These are phyloP conservation scores for Kondoa subrosea DNA, from an alignment of 768 basidiomycete genomes.

Conservation along the genomic window DNA sequence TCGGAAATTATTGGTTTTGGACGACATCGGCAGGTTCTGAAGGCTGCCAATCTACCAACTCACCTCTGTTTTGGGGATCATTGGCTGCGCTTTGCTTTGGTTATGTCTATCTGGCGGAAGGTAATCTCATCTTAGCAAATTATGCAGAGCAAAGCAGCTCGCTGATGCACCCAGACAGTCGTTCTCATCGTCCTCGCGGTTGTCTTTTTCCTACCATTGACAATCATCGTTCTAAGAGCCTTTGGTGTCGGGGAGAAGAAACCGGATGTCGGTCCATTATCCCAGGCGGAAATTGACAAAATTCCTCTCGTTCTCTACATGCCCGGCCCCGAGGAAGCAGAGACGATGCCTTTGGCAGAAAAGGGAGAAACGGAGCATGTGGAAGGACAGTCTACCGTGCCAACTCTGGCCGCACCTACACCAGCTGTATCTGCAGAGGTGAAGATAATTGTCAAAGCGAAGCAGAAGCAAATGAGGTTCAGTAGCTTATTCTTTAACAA, in stretches of 20 bases:
- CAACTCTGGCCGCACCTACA: not conserved
- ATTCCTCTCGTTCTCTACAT: slow-evolving; percentile 17
- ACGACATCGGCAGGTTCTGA: not conserved
- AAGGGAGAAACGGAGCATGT: not conserved
- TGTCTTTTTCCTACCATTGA: slow-evolving; percentile 25
- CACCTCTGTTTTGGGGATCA: slow-evolving; percentile 16
- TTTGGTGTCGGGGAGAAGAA: slow-evolving; percentile 18
- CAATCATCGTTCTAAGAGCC: slow-evolving; percentile 6
- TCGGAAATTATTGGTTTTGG: slow-evolving; percentile 22
- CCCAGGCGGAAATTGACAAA: slow-evolving; percentile 21
- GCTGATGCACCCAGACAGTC: slow-evolving; percentile 2
- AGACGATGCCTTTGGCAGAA: not conserved
- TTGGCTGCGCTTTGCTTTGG: slow-evolving; percentile 20
- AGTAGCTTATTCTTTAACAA: slow-evolving; percentile 2
- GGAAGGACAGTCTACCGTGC: not conserved
- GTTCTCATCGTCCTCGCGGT: slow-evolving; percentile 24
- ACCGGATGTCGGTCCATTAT: slow-evolving; percentile 25
- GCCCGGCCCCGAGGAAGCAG: slow-evolving; percentile 10
- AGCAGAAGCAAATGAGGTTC: not conserved
- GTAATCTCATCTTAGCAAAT: slow-evolving; percentile 8
- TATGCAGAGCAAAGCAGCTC: not conserved
- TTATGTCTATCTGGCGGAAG: slow-evolving; percentile 21
- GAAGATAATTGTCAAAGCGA: not conserved
- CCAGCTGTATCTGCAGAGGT: not conserved
- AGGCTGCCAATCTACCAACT: slow-evolving; percentile 5